phyloP scores from a whole-genome alignment of 495 filamentous ascomycete species.

The Xylaria scruposa region DNA sequence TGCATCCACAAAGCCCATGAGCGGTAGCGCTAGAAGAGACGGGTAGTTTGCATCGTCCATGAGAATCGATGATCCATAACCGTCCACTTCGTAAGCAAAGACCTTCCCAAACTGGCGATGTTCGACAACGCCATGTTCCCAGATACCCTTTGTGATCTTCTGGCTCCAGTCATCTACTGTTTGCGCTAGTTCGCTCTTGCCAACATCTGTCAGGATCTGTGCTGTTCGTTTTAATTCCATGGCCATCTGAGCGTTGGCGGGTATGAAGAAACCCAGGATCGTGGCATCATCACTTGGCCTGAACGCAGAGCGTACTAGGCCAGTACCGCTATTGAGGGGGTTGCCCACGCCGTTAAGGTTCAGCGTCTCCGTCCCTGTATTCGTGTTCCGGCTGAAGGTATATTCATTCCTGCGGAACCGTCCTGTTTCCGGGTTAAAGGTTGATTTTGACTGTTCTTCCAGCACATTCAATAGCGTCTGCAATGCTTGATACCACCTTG shows the following conservation, averaged over 20 bases:
- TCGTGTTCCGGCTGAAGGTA: constrained; percentile 82
- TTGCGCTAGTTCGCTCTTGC: constrained; percentile 57
- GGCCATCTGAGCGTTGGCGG: constrained; percentile 94
- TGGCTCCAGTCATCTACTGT: constrained; percentile 67
- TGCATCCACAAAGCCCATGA: constrained; percentile 78
- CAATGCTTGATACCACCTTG: constrained; percentile 81
- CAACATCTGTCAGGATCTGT: constrained; percentile 65
- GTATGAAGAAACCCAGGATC: constrained; percentile 93
- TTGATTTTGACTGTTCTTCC: constrained; percentile 77
- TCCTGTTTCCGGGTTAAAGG: constrained; percentile 72
- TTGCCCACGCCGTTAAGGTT: constrained; percentile 85
- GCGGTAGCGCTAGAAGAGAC: constrained; percentile 83
- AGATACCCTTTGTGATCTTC: constrained; percentile 76
- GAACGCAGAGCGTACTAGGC: constrained; percentile 90
- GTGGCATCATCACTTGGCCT: constrained; percentile 98
- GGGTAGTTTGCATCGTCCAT: constrained; percentile 99
- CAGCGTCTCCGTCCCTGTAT: constrained; percentile 87
- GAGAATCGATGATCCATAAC: constrained; percentile 86
- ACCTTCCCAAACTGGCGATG: constrained; percentile 86
- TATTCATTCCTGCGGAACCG: constrained; percentile 76
- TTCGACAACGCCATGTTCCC: constrained; percentile 86
- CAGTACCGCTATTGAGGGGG: constrained; percentile 83
- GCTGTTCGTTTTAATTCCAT: constrained; percentile 85
- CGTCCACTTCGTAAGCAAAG: constrained; percentile 97
- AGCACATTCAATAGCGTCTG: constrained; percentile 75